These are phyloP conservation scores for Rhizophora mangle DNA, from an alignment of 345 rosid species.

Conservation along the genomic window DNA sequence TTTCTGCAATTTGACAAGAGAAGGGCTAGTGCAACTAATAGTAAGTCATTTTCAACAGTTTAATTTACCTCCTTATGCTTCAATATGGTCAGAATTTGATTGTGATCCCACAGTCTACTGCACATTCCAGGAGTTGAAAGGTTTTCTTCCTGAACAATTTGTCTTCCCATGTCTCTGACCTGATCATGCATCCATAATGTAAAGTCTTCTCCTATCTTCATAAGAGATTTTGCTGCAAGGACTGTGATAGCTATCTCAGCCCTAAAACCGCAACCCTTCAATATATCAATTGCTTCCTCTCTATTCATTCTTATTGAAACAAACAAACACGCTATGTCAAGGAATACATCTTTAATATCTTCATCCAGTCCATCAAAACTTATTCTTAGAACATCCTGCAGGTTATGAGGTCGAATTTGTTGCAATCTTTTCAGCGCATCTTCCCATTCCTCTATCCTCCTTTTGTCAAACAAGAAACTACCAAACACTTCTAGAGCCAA, in stretches of 20 bases:
- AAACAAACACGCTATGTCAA: conserved; percentile 72
- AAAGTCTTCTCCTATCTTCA: conserved; percentile 32
- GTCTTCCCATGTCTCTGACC: conserved; percentile 72
- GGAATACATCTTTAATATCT: conserved; percentile 47
- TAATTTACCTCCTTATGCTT: conserved; percentile 35
- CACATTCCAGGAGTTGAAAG: conserved; percentile 33
- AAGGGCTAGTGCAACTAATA: too few relatives aligned
- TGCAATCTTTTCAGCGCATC: conserved; percentile 43
- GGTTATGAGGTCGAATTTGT: conserved; percentile 21
- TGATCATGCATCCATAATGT: conserved; percentile 75
- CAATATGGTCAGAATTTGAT: conserved; percentile 43
- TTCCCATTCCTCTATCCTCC: conserved; percentile 49
- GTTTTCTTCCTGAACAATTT: conserved; percentile 37
- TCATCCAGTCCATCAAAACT: conserved; percentile 52
- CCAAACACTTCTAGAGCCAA: conserved; percentile 77
- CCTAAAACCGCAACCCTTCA: conserved; percentile 57
- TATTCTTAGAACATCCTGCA: conserved; percentile 46
- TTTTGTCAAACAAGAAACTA: conserved; percentile 46
- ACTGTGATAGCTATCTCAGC: conserved; percentile 42
- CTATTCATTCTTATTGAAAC: conserved; percentile 34
- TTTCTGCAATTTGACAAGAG: too few relatives aligned
- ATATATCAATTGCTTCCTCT: conserved; percentile 45
- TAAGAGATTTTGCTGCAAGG: conserved; percentile 50
- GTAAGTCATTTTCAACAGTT: too few relatives aligned
- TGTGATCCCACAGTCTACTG: conserved; percentile 62